Evolutionary conservation across 2,329 filamentous ascomycete species (phyloP).

Genomic region (Claviceps digitariae): DNA sequence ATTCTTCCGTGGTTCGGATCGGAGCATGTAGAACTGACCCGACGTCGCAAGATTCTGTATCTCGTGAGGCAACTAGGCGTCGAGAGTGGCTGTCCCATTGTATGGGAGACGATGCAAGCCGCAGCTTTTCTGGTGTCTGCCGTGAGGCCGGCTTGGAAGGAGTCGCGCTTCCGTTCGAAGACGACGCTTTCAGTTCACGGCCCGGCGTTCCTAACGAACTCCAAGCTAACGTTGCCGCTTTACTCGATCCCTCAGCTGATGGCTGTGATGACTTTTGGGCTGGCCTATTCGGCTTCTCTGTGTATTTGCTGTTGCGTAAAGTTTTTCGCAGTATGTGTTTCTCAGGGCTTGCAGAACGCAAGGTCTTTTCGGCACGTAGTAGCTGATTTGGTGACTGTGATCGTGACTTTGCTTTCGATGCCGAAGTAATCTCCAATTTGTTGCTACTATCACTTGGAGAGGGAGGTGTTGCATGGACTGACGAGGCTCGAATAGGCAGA

Average conservation of each 20-base stretch:
- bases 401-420: conserved; percentile 12
- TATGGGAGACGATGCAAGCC: conserved; percentile 17
- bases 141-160: conserved; percentile 11
- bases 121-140: conserved; percentile 20
- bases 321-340: conserved; percentile 51
- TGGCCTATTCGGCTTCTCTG: conserved; percentile 28
- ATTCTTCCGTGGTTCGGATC: conserved; percentile 27
- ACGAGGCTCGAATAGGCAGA: conserved; percentile 38
- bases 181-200: conserved; percentile 14
- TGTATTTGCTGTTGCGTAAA: conserved; percentile 34
- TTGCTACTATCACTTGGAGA: conserved; percentile 15
- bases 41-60: conserved; percentile 16
- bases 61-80: conserved; percentile 30
- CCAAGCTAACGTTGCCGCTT: conserved; percentile 53
- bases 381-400: conserved; percentile 20
- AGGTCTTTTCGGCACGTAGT: conserved; percentile 22
- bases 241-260: conserved; percentile 41
- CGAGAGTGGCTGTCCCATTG: conserved; percentile 44
- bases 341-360: conserved; percentile 43
- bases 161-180: conserved; percentile 12
- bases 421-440: conserved; percentile 8
- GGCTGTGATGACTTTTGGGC: conserved; percentile 27
- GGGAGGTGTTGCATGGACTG: conserved; percentile 28
- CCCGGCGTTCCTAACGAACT: conserved; percentile 29
- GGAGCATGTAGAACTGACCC: conserved; percentile 16